Evolutionary conservation across 345 rosid species (phyloP), one percentile per base, ranked within the genome.

Genomic region (Excoecaria agallocha): DNA sequence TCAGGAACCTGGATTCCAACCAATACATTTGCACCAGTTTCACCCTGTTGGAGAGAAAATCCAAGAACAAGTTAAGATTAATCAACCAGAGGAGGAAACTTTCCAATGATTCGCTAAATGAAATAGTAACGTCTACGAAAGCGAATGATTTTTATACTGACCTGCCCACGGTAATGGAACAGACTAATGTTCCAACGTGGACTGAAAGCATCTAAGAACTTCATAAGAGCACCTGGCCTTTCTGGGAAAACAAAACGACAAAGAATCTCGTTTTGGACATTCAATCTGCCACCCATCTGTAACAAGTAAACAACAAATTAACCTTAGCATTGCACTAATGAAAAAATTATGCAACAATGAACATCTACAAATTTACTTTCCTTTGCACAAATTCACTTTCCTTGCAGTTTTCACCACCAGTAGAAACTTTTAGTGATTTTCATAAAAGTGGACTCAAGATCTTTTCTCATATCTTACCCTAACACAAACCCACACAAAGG

Each of bases 101-200:
- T 39, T 8, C 3, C 48, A 56, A 30, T 9, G 62, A 17, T 51
- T 12, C 10, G 54, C 66, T 24, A 25, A 22, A 16, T 68, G 20
- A 62, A 54, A 63, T 35, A 38, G 41, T 5, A 66, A 68, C 3
- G 13, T 35, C 4, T 17, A 61, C 5, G 49, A 10, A 51, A 43
- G 39, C 70, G 12, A 67, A 12, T 15, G 73, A 38, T 55, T 72
- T 48, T 6, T 41, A 59, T 37, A 72, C 84, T 46, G 76, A 91
- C 99, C 97, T 94, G 83, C 74, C 81, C 86, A 69, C 98, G 94
- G 86, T 93, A 95, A 82, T 90, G 98, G 89, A 95, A 93, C 85
- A 93, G 86, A 70, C 88, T 93, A 52, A 95, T 95, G 86, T 95
- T 88, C 98, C 99, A 93, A 16, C 89, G 87, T 3, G 99, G 97